Conservation (phyloP, 805 yeast genomes). For the Sugiyamaella smithiae region DNA sequence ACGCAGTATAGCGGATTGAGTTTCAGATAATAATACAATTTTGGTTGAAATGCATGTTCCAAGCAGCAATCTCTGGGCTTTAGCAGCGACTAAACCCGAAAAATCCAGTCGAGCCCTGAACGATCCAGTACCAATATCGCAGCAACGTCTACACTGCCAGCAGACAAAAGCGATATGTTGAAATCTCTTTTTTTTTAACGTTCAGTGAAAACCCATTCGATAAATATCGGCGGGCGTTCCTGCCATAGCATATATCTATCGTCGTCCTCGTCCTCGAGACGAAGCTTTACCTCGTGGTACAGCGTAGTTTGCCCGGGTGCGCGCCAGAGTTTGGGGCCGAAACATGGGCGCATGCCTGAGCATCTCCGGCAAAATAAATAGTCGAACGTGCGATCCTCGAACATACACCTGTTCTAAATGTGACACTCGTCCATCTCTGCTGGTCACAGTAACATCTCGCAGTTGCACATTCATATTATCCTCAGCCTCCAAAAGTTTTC, state of each 20-base stretch:
- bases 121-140: too few relatives aligned
- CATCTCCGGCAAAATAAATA: constrained; percentile 85
- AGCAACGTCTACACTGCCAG: too few relatives aligned
- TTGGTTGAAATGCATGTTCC: too few relatives aligned
- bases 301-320: constrained; percentile 21
- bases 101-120: too few relatives aligned
- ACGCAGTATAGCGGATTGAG: too few relatives aligned
- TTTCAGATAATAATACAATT: too few relatives aligned
- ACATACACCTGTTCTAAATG: constrained; percentile 83
- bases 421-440: constrained; percentile 68
- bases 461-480: constrained; percentile 93
- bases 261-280: not conserved
- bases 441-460: constrained; percentile 75
- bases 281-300: not conserved
- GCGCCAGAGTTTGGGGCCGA: constrained; percentile 39
- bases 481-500: constrained; percentile 77
- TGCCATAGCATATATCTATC: not conserved
- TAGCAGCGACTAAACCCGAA: too few relatives aligned
- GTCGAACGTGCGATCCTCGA: constrained; percentile 86
- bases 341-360: constrained; percentile 87
- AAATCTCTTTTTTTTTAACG: too few relatives aligned
- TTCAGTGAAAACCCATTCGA: too few relatives aligned
- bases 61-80: too few relatives aligned
- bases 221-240: too few relatives aligned
- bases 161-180: too few relatives aligned